phyloP scores from a whole-genome alignment of 495 filamentous ascomycete genomes.

The Daldinia decipiens region DNA sequence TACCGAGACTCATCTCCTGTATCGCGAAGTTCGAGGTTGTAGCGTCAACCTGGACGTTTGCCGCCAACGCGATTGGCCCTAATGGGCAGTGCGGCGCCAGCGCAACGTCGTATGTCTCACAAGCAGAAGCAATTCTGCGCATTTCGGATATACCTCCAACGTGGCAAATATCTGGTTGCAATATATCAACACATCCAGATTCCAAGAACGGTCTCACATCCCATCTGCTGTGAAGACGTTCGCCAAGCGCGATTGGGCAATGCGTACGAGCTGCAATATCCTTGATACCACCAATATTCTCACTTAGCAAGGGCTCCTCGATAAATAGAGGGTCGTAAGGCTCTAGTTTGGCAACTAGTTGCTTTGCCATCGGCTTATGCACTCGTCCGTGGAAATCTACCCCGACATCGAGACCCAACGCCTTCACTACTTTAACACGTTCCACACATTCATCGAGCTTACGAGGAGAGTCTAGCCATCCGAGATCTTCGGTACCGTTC shows the following conservation, averaged over 20 bases:
- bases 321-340: conserved; percentile 80
- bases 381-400: conserved; percentile 83
- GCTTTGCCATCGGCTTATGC: conserved; percentile 85
- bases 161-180: conserved; percentile 82
- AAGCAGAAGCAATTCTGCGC: conserved; percentile 75
- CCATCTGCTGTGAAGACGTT: conserved; percentile 79
- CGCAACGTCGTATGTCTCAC: conserved; percentile 81
- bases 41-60: conserved; percentile 74
- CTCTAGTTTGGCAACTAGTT: conserved; percentile 75
- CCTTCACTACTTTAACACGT: conserved; percentile 74
- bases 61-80: conserved; percentile 79
- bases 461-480: conserved; percentile 79
- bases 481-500: conserved; percentile 83
- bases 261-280: conserved; percentile 69
- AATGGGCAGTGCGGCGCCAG: conserved; percentile 82
- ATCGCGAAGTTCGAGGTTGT: conserved; percentile 76
- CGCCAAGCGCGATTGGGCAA: conserved; percentile 78
- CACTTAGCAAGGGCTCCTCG: conserved; percentile 78
- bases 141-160: conserved; percentile 81
- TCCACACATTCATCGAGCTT: conserved; percentile 73
- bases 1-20: conserved; percentile 83
- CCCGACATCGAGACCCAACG: conserved; percentile 74
- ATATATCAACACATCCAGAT: conserved; percentile 73
- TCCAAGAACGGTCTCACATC: conserved; percentile 80
- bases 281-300: conserved; percentile 76